A percentile compares a stretch with the other conserved stretches of the same genome.
These are phyloP conservation scores for Trypanosoma caninum DNA, from an alignment of 208 protist species.

Conservation along the genomic window DNA sequence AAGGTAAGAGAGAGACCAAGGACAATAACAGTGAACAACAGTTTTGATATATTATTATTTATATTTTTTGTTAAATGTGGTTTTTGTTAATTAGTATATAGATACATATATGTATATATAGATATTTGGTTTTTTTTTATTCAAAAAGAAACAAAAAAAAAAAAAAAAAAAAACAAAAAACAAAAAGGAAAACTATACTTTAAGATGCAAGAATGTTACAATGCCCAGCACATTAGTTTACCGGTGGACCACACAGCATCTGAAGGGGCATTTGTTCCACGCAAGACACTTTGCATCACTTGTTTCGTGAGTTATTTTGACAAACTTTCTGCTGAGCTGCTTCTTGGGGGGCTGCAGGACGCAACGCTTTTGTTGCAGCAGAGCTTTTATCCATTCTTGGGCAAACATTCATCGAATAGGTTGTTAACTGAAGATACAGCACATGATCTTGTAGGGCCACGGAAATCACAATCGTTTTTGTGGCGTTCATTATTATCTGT, in stretches of 20 bases:
- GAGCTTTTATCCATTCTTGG: slow-evolving; percentile 10
- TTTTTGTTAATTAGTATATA: too few species aligned
- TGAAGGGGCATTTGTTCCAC: neutral
- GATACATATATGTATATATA: too few species aligned
- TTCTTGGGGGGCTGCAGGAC: slow-evolving; percentile 17
- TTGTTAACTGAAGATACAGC: neutral
- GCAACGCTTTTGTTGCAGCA: slow-evolving; percentile 16
- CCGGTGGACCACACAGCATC: neutral
- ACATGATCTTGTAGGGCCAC: neutral
- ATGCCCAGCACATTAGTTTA: slow-evolving; percentile 20
- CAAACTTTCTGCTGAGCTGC: neutral
- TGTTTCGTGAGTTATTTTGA: slow-evolving; percentile 21
- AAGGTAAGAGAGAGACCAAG: too few species aligned
- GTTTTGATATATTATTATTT: too few species aligned
- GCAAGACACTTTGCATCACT: slow-evolving; percentile 14
- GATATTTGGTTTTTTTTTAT: neutral
- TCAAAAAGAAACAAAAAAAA: neutral
- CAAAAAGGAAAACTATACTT: neutral
- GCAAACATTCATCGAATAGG: neutral
- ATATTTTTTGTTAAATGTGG: too few species aligned
- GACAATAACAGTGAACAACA: too few species aligned
- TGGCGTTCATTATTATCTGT: slow-evolving; percentile 10
- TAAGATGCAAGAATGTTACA: slow-evolving; percentile 19
- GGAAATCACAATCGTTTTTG: neutral
- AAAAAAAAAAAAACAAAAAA: slow-evolving; percentile 5